Conservation (phyloP, 768 basidiomycete species). For the Boletus speciosus region DNA sequence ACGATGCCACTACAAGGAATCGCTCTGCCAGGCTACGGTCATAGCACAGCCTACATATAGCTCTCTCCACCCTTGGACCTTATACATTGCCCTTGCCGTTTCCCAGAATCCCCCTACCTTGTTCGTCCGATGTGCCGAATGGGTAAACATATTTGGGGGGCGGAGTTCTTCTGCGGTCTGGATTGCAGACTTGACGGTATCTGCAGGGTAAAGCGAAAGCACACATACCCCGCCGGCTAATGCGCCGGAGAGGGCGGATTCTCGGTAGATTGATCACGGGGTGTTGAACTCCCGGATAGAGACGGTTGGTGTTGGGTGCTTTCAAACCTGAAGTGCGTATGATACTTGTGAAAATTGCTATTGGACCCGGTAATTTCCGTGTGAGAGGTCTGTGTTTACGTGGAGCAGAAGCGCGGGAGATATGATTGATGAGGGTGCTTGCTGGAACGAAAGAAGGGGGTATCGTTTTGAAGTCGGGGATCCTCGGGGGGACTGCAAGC, state of each 20-base stretch:
- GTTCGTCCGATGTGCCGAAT: constrained; percentile 14
- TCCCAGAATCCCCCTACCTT: constrained; percentile 46
- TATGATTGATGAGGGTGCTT: neutral
- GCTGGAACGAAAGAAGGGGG: constrained; percentile 16
- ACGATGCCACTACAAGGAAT: constrained; percentile 87
- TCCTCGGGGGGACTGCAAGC: constrained; percentile 36
- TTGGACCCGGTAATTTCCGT: constrained; percentile 45
- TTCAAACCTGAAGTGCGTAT: constrained; percentile 49
- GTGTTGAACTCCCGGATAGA: neutral
- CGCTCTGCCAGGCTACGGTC: constrained; percentile 64
- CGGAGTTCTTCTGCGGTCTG: constrained; percentile 86
- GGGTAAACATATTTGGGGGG: constrained; percentile 31
- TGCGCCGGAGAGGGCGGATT: constrained; percentile 78
- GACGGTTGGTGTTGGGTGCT: constrained; percentile 27
- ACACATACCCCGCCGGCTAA: constrained; percentile 78
- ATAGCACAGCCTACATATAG: constrained; percentile 89
- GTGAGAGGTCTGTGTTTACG: constrained; percentile 7
- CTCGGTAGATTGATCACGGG: constrained; percentile 23
- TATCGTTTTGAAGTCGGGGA: constrained; percentile 11
- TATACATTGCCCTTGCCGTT: constrained; percentile 69
- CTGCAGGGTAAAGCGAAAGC: constrained; percentile 82
- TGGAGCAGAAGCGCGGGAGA: constrained; percentile 4
- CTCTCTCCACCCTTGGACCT: constrained; percentile 67
- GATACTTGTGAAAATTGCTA: constrained; percentile 45
- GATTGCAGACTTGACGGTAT: constrained; percentile 86